phyloP scores from a whole-genome alignment of 208 protist genomes.

The Acanthamoeba pearcei region DNA sequence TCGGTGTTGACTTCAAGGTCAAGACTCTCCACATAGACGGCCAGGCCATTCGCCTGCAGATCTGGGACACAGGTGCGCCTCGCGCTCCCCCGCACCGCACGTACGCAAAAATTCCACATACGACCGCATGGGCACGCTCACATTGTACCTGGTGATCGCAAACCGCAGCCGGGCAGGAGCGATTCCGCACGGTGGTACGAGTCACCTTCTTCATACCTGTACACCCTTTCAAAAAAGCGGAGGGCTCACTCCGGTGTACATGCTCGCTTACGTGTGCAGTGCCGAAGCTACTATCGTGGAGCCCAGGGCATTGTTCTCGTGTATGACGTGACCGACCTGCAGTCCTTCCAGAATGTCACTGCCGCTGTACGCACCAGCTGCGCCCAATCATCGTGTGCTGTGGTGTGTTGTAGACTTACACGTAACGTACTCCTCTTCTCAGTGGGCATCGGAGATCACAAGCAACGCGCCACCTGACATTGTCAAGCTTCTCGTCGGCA shows the following conservation, averaged over 20 bases:
- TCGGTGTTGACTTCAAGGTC: slow-evolving; percentile 68
- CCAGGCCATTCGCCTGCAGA: slow-evolving; percentile 27
- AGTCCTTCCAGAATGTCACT: slow-evolving; percentile 50
- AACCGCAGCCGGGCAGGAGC: slow-evolving; percentile 52
- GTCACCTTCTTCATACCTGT: background rate
- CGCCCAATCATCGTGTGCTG: background rate
- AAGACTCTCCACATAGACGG: slow-evolving; percentile 38
- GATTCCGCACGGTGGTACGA: slow-evolving; percentile 58
- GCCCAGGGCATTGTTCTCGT: slow-evolving; percentile 37
- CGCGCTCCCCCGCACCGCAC: background rate
- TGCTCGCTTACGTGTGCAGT: background rate
- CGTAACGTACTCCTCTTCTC: background rate
- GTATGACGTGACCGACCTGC: slow-evolving; percentile 39
- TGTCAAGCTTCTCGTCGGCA: slow-evolving; percentile 47
- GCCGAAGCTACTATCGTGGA: slow-evolving; percentile 55
- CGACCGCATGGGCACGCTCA: background rate
- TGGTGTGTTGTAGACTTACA: background rate
- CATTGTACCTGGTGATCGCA: background rate
- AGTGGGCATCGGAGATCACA: slow-evolving; percentile 49
- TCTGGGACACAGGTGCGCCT: slow-evolving; percentile 54
- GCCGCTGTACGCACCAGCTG: background rate
- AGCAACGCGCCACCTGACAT: slow-evolving; percentile 44
- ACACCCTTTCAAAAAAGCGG: too few species aligned
- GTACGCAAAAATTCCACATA: too few species aligned
- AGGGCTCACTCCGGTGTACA: background rate